Evolutionary conservation across 139 green algal genomes (phyloP).

Genomic region (Cymbomonas tetramitiformis): DNA sequence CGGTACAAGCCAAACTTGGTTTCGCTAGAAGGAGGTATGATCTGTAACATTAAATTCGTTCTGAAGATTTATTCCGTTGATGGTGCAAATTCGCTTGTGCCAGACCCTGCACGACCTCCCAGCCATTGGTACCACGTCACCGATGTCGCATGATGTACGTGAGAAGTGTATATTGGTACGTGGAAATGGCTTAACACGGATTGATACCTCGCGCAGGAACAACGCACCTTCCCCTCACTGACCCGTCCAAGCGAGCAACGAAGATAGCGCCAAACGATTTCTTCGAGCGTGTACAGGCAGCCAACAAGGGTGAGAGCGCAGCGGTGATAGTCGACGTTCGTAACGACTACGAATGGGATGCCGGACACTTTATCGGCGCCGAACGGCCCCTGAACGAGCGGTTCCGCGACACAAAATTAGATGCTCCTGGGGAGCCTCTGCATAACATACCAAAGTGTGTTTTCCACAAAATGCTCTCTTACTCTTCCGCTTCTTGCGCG

Average conservation of each 20-base stretch:
- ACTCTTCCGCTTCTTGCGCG: no score
- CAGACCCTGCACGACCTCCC: no score
- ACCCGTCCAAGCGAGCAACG: conserved; percentile 33
- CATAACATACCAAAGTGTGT: neutral
- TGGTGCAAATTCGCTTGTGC: no score
- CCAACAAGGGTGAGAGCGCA: neutral
- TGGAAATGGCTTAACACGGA: no score
- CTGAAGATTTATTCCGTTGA: neutral
- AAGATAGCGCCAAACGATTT: conserved; percentile 44
- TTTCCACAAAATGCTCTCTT: neutral
- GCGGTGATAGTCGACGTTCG: conserved; percentile 81
- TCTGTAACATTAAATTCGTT: neutral
- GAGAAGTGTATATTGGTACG: no score
- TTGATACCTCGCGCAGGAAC: no score
- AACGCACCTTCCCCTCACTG: neutral
- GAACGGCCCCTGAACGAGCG: conserved; percentile 56
- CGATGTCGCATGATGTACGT: no score
- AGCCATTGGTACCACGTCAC: no score
- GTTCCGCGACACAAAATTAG: conserved; percentile 42
- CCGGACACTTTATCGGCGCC: conserved; percentile 82
- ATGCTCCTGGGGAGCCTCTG: neutral
- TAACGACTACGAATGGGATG: conserved; percentile 96
- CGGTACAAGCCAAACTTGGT: conserved; percentile 72
- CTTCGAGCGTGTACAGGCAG: conserved; percentile 45
- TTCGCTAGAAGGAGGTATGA: conserved; percentile 56